Evolutionary conservation across 2,329 filamentous ascomycete species (phyloP).

Genomic region (Curvularia verruculosa): DNA sequence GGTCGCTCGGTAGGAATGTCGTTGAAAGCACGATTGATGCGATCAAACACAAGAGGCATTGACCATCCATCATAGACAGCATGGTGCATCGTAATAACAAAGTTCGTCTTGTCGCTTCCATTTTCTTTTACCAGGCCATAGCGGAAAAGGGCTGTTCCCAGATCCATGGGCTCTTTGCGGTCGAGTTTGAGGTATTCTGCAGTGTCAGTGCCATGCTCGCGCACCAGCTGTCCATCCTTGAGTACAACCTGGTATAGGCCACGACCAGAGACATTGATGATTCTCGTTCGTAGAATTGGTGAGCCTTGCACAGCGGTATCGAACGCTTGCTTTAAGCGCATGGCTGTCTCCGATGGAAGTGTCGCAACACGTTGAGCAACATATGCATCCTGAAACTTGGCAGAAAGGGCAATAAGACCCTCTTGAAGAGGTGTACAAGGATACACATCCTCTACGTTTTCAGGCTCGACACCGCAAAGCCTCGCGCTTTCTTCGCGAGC

Average conservation of each 20-base stretch:
- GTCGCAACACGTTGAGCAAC: constrained; percentile 47
- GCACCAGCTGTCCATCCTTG: constrained; percentile 35
- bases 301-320: constrained; percentile 39
- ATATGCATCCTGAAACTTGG: constrained; percentile 47
- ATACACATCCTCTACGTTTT: constrained; percentile 49
- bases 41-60: constrained; percentile 46
- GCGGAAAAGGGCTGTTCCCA: constrained; percentile 48
- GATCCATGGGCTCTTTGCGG: constrained; percentile 45
- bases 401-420: constrained; percentile 50
- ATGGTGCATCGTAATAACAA: constrained; percentile 60
- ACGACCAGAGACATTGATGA: constrained; percentile 46
- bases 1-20: constrained; percentile 32
- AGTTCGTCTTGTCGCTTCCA: constrained; percentile 41
- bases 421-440: constrained; percentile 53
- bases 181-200: constrained; percentile 45
- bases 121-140: constrained; percentile 44
- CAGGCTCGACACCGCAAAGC: constrained; percentile 35
- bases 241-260: constrained; percentile 51
- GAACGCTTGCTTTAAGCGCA: constrained; percentile 47
- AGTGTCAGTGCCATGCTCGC: constrained; percentile 38
- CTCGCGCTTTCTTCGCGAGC: constrained; percentile 48
- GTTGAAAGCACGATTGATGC: constrained; percentile 41
- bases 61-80: constrained; percentile 60
- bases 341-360: constrained; percentile 41
- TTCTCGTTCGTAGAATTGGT: constrained; percentile 50